These are phyloP conservation scores for Discostella stelligera DNA, from an alignment of 352 stramenopile species.

Conservation along the genomic window DNA sequence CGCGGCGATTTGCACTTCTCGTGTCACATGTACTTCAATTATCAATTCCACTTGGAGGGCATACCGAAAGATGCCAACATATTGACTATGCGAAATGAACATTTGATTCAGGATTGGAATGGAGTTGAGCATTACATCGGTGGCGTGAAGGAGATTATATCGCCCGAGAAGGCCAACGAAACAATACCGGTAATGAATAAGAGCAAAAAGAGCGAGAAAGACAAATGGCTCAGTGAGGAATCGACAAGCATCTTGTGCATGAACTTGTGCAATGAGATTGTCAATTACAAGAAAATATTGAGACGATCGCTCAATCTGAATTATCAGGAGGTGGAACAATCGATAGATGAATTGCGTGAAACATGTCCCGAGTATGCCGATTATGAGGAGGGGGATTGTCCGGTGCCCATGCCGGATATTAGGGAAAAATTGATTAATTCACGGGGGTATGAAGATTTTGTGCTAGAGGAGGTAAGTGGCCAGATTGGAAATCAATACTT, in stretches of 20 bases:
- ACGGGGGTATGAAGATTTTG: slow-evolving; percentile 31
- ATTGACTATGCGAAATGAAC: slow-evolving; percentile 49
- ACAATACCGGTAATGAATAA: slow-evolving; percentile 31
- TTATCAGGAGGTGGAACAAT: slow-evolving; percentile 29
- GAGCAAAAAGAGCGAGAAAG: slow-evolving; percentile 19
- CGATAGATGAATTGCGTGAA: slow-evolving; percentile 38
- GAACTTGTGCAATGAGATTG: slow-evolving; percentile 52
- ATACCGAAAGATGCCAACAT: slow-evolving; percentile 33
- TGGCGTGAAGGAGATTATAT: slow-evolving; percentile 34
- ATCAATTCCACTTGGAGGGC: slow-evolving; percentile 54
- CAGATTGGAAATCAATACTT: not conserved
- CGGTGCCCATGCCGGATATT: slow-evolving; percentile 33
- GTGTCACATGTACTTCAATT: slow-evolving; percentile 54
- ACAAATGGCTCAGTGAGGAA: slow-evolving; percentile 35
- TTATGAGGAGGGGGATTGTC: slow-evolving; percentile 34
- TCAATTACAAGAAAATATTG: slow-evolving; percentile 51
- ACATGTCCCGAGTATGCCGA: slow-evolving; percentile 40
- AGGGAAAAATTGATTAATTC: slow-evolving; percentile 31
- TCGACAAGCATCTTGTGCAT: slow-evolving; percentile 26
- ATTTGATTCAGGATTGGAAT: slow-evolving; percentile 53
- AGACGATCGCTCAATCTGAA: slow-evolving; percentile 35
- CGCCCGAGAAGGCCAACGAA: slow-evolving; percentile 12
- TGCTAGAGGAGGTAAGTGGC: slow-evolving; percentile 12
- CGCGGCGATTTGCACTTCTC: slow-evolving; percentile 22
- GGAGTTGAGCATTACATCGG: slow-evolving; percentile 34